Evolutionary conservation across 805 yeast species (phyloP), one percentile per base, ranked within the genome.

Genomic region (Nakazawaea laoshanensis): DNA sequence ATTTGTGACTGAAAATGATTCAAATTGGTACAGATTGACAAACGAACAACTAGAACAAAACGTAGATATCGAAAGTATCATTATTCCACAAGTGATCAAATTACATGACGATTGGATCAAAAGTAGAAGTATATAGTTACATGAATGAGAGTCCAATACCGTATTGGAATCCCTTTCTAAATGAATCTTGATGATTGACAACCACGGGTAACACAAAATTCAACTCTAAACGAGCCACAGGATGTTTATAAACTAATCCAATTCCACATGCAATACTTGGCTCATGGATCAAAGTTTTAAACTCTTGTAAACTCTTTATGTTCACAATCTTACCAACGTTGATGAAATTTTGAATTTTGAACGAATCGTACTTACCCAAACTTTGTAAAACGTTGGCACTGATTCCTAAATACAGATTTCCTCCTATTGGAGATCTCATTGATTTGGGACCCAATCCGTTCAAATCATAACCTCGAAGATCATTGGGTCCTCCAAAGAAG

Each of bases 81-180:
- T 89, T 32, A 73, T 92, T 4, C 96, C 97, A 0, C 71, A 67
- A 31, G 88, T 87, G 4, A 65, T 83, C 18, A 49, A 58, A 37
- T 58, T 66, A 35, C 98, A 89, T 53, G 50, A 59, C 4, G 43
- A 47, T 3, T 85, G 92, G 87, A 75, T 82, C 19, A 48, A 52
- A 29, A 42, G 45, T 34, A 20, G 6, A 13, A 10, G 11, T 29
- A 20, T 19, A 23, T 16, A 14, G 27, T 47, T 55, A 72, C 61
- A 72, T 58, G 44, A 72, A 73, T 8, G 76, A 65, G n/a, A 70
- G 52, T 1, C 79, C 79, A 27, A 73, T 67, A 8, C 79, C 79
- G 49, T 70, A 72, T 43, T 73, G 78, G 7, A 73, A 39, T 0
- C 79, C 79, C 43, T 67, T 71, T 32, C 77, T 47, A 5, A 60